phyloP scores from a whole-genome alignment of 192 early-diverging fungal genomes.

The Coemansia brasiliensis region DNA sequence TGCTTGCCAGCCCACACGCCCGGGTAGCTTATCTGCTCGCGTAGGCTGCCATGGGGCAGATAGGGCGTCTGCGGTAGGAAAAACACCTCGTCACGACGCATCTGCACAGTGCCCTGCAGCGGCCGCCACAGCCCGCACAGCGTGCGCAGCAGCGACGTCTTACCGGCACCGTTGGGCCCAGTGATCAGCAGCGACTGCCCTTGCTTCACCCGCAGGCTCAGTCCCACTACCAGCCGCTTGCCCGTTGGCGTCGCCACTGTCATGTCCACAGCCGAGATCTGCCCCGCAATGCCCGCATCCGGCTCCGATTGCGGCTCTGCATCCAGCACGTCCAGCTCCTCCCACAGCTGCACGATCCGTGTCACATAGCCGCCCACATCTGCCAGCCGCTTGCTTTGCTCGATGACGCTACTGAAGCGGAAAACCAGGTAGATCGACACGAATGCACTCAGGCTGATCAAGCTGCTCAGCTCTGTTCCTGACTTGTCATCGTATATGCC shows the following conservation, averaged over 20 bases:
- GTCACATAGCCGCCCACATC: slow-evolving; percentile 81
- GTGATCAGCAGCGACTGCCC: slow-evolving; percentile 67
- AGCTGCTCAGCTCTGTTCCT: slow-evolving; percentile 66
- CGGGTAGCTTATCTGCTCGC: slow-evolving; percentile 68
- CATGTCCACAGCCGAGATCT: slow-evolving; percentile 19
- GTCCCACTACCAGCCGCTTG: slow-evolving; percentile 32
- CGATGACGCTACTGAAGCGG: slow-evolving; percentile 70
- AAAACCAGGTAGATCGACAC: slow-evolving; percentile 83
- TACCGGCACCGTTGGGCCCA: slow-evolving; percentile 83
- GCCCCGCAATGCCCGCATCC: neutral
- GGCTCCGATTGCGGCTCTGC: neutral
- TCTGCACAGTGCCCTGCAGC: slow-evolving; percentile 49
- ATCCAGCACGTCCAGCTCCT: slow-evolving; percentile 57
- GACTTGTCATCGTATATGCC: slow-evolving; percentile 74
- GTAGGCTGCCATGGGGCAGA: slow-evolving; percentile 61
- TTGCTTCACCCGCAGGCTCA: slow-evolving; percentile 52
- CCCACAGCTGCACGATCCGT: slow-evolving; percentile 79
- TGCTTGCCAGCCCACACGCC: slow-evolving; percentile 22
- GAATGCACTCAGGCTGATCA: slow-evolving; percentile 82
- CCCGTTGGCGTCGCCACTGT: slow-evolving; percentile 30
- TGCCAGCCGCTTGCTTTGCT: slow-evolving; percentile 67
- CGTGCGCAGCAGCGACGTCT: slow-evolving; percentile 76
- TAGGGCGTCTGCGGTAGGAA: slow-evolving; percentile 73
- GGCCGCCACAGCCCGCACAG: slow-evolving; percentile 77
- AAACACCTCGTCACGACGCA: slow-evolving; percentile 48